These are phyloP conservation scores for Teunomyces gatunensis DNA, from an alignment of 805 yeast species.

Conservation along the genomic window DNA sequence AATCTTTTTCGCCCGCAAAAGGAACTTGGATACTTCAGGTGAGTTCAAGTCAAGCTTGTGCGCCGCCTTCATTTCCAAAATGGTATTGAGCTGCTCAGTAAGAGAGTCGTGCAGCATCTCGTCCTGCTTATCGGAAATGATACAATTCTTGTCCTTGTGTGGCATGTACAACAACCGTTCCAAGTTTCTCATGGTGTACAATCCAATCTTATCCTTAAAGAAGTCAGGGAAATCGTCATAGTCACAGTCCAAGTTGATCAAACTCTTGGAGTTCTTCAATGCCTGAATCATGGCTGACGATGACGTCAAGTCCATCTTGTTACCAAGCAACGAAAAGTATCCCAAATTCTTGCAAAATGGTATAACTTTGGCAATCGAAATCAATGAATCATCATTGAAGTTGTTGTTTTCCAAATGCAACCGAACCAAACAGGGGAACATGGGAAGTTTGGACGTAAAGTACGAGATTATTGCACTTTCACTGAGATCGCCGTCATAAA, in stretches of 20 bases:
- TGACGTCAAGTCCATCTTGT: slow-evolving; percentile 55
- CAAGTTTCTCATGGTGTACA: slow-evolving; percentile 81
- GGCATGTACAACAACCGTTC: slow-evolving; percentile 49
- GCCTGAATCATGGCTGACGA: slow-evolving; percentile 68
- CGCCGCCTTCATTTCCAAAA: slow-evolving; percentile 32
- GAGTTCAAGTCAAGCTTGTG: slow-evolving; percentile 31
- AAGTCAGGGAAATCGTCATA: slow-evolving; percentile 57
- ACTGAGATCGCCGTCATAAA: not conserved
- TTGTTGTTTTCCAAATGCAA: slow-evolving; percentile 71
- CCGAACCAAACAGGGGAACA: slow-evolving; percentile 60
- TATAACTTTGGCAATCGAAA: slow-evolving; percentile 62
- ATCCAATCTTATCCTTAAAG: slow-evolving; percentile 69
- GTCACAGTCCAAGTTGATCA: slow-evolving; percentile 73
- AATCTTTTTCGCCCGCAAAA: slow-evolving; percentile 25
- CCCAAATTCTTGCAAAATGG: slow-evolving; percentile 65
- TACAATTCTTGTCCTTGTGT: slow-evolving; percentile 5
- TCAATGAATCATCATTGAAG: slow-evolving; percentile 53
- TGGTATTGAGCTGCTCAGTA: slow-evolving; percentile 24
- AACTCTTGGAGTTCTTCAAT: slow-evolving; percentile 61
- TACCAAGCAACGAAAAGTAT: slow-evolving; percentile 69
- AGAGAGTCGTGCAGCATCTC: slow-evolving; percentile 36
- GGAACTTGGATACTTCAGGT: slow-evolving; percentile 28
- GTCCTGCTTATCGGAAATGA: slow-evolving; percentile 7
- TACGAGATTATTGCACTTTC: slow-evolving; percentile 44
- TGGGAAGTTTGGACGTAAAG: slow-evolving; percentile 63